phyloP scores from a whole-genome alignment of 2,329 filamentous ascomycete genomes.

The Colletotrichum chrysophilum region DNA sequence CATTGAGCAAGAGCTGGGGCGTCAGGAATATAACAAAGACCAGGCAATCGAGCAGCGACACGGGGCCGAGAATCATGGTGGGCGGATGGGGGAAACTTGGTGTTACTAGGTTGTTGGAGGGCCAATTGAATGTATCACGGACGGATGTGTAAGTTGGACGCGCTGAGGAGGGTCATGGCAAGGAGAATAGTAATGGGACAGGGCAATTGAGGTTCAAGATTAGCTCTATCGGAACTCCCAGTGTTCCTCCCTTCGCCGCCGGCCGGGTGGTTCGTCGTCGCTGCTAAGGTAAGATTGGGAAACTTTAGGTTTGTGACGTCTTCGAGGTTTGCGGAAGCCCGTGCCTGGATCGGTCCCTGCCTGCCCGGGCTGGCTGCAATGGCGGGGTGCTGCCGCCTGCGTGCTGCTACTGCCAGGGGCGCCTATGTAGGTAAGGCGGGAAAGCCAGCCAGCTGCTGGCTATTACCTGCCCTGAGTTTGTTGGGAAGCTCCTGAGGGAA shows the following conservation, averaged over 20 bases:
- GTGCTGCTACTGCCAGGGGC: background rate
- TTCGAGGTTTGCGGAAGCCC: background rate
- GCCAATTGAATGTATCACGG: background rate
- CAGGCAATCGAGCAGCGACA: constrained; percentile 78
- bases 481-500: background rate
- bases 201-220: background rate
- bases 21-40: constrained; percentile 74
- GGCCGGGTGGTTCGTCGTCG: background rate
- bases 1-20: constrained; percentile 73
- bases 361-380: background rate
- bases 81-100: background rate
- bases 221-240: background rate
- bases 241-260: constrained; percentile 8
- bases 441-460: background rate
- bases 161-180: background rate
- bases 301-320: constrained; percentile 8
- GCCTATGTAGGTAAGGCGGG: background rate
- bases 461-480: background rate
- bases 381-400: background rate
- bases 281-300: constrained; percentile 1
- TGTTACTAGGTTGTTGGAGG: background rate
- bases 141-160: background rate
- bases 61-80: constrained; percentile 74
- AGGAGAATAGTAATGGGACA: background rate
- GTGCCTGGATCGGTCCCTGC: background rate